A percentile compares a stretch with the other conserved stretches of the same genome.
Conservation (phyloP, 169 alveolate species). For the Cryptosporidium sp. region DNA sequence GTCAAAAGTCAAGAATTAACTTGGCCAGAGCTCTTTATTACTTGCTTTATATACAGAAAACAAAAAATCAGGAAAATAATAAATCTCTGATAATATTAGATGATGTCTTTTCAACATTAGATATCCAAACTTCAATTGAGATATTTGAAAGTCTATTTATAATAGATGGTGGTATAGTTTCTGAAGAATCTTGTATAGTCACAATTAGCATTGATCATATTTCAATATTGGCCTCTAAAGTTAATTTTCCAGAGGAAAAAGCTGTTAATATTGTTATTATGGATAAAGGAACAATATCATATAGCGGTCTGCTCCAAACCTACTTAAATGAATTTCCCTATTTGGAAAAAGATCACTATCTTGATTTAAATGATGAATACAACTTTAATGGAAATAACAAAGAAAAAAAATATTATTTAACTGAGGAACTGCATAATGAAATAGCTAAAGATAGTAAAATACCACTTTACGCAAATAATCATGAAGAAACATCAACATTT, state of each 20-base stretch:
- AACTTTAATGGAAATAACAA: background rate
- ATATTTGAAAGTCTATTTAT: slow-evolving; percentile 54
- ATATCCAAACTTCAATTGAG: slow-evolving; percentile 2
- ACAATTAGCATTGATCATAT: slow-evolving; percentile 4
- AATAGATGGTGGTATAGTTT: background rate
- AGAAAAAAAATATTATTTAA: background rate
- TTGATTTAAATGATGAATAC: background rate
- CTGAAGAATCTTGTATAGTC: background rate
- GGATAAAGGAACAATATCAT: slow-evolving; percentile 35
- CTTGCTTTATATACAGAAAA: background rate
- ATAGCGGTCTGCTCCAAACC: background rate
- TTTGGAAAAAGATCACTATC: background rate
- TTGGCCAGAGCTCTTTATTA: slow-evolving; percentile 48
- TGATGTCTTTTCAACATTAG: slow-evolving; percentile 25
- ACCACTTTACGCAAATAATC: background rate
- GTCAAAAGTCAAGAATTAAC: slow-evolving; percentile 59
- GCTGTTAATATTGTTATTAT: background rate
- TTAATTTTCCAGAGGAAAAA: background rate
- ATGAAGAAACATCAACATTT: background rate
- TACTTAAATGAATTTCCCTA: background rate
- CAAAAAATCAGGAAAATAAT: background rate
- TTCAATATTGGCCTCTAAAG: background rate
- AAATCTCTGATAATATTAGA: slow-evolving; percentile 25
- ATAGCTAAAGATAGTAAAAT: background rate
- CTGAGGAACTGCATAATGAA: background rate